Evolutionary conservation across 208 protist species (phyloP).

Genomic region (Angomonas ambiguus): DNA sequence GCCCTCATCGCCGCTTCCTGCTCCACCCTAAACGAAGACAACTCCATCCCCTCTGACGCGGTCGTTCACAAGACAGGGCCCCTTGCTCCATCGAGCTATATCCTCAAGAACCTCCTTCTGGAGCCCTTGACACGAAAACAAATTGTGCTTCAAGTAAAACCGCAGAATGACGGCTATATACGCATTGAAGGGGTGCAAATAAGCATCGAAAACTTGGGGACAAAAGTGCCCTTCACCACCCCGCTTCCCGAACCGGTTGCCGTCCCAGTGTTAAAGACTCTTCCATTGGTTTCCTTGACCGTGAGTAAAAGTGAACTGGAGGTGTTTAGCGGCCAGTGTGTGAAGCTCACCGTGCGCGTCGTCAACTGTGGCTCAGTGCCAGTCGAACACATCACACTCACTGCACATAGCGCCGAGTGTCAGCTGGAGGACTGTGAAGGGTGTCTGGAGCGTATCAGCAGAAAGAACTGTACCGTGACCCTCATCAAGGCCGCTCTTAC

Average conservation of each 20-base stretch:
- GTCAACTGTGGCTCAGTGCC: conserved; percentile 69
- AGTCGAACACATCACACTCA: conserved; percentile 58
- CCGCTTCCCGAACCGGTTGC: conserved; percentile 36
- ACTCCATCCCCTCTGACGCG: not conserved
- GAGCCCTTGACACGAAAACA: conserved; percentile 32
- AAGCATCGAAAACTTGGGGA: conserved; percentile 20
- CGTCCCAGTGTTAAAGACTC: conserved; percentile 69
- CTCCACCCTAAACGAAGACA: conserved; percentile 4
- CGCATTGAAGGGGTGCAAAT: conserved; percentile 63
- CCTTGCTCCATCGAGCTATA: conserved; percentile 57
- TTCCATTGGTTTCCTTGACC: conserved; percentile 75
- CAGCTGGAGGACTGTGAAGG: conserved; percentile 79
- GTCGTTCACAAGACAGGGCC: conserved; percentile 13
- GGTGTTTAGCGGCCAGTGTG: conserved; percentile 75
- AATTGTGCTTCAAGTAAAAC: conserved; percentile 65
- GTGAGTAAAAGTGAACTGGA: conserved; percentile 66
- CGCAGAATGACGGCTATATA: conserved; percentile 52
- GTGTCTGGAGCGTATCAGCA: conserved; percentile 64
- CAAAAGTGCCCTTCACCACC: conserved; percentile 30
- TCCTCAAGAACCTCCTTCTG: conserved; percentile 49
- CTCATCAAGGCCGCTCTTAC: conserved; percentile 55
- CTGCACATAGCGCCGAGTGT: conserved; percentile 77
- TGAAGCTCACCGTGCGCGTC: conserved; percentile 60
- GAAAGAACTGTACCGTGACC: conserved; percentile 31
- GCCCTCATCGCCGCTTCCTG: conserved; percentile 44